Evolutionary conservation across 2,329 filamentous ascomycete genomes (phyloP), one percentile per base, ranked within the genome.

Genomic region (Trichoderma pleuroti): DNA sequence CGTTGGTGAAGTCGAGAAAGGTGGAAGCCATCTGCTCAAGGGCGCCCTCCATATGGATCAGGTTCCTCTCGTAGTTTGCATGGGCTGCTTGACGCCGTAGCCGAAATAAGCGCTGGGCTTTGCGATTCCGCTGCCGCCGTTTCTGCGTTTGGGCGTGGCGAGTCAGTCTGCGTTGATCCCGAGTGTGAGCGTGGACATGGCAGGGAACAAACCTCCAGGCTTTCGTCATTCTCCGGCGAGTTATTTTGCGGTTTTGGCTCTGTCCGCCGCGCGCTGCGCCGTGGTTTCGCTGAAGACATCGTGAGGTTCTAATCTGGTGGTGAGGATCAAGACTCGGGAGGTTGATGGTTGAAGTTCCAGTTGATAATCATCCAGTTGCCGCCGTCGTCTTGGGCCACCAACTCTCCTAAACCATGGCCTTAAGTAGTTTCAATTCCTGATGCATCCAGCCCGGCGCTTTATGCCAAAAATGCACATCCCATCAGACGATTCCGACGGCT

Each of bases 81-180:
- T 68, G 64, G 9, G 64, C 64, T n/a, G 64, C 64, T 39, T 68
- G 64, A 21, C 64, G 52, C 36, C 64, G 52, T 10, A 68, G 54
- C 26, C 64, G 64, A 34, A 68, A 68, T 39, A 59, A 26, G 36
- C 64, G 64, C 64, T 68, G 64, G 5, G 64, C 64, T 46, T 68
- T 68, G 54, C 64, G 64, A 30, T 68, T 68, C 26, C 64, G 54
- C 54, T 68, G 64, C 26, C 64, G 52, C 36, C 64, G 64, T 68
- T 68, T 68, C 64, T 68, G 56, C 32, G 4, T 12, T 21, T 42
- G 36, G 24, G 54, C 21, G 4, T 26, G 18, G 42, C 21, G 52
- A 30, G 54, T 68, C 64, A 68, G 64, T 24, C 39, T 26, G 6
- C 21, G 26, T 26, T 34, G 16, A 18, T 14, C 3, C 28, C 5